Percentiles rank a stretch among this genome's conserved stretches.
Evolutionary conservation across 139 green algal species (phyloP).

Genomic region (Mychonastes homosphaera): DNA sequence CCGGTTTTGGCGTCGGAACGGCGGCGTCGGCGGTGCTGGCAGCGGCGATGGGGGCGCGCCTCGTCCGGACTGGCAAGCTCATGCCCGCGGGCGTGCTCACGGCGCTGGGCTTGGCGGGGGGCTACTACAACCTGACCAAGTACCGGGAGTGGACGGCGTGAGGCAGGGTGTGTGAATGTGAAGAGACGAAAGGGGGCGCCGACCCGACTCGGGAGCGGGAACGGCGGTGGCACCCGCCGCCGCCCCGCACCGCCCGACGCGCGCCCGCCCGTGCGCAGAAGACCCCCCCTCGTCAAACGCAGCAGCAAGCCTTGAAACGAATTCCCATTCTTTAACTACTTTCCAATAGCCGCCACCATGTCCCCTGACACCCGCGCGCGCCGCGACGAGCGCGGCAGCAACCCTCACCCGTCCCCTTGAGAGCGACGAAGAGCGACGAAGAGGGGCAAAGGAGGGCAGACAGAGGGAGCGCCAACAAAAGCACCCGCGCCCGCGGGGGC

Average conservation of each 20-base stretch:
- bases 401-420: too few species aligned
- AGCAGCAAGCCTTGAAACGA: neutral
- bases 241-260: neutral
- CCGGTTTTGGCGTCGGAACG: neutral
- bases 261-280: neutral
- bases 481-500: too few species aligned
- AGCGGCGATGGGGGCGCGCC: slow-evolving; percentile 7
- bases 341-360: too few species aligned
- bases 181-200: too few species aligned
- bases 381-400: too few species aligned
- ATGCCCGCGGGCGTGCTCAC: slow-evolving; percentile 14
- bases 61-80: slow-evolving; percentile 1
- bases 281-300: neutral
- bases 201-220: neutral
- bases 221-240: neutral
- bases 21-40: neutral
- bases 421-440: too few species aligned
- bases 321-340: neutral
- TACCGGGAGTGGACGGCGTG: slow-evolving; percentile 6
- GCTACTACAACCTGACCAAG: slow-evolving; percentile 1
- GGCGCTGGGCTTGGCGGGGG: slow-evolving; percentile 1
- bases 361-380: too few species aligned
- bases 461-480: too few species aligned
- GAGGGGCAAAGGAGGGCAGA: too few species aligned
- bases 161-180: neutral